Evolutionary conservation across 1,284 basidiomycete genomes (phyloP).

Genomic region (Ceratobasidium sp.): DNA sequence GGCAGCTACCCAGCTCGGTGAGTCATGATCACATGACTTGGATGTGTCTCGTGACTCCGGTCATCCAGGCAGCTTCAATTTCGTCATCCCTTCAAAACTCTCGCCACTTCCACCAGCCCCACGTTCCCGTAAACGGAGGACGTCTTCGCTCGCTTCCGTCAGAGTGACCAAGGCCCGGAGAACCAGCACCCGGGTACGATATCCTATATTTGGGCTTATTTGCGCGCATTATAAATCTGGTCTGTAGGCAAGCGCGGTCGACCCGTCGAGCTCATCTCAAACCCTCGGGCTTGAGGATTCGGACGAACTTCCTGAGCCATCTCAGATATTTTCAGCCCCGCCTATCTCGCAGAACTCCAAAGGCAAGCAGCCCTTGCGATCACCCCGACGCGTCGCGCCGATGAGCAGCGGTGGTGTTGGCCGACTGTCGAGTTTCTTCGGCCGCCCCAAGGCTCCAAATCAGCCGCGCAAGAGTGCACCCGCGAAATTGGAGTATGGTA

Average conservation of each 20-base stretch:
- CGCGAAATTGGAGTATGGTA: conserved; percentile 1
- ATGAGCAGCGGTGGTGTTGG: neutral
- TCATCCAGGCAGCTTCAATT: neutral
- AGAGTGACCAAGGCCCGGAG: conserved; percentile 3
- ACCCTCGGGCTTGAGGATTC: neutral
- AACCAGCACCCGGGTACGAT: neutral
- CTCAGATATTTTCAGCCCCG: neutral
- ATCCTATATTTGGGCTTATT: neutral
- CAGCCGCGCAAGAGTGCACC: conserved; percentile 9
- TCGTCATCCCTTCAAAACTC: neutral
- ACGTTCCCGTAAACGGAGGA: neutral
- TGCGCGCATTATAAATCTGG: neutral
- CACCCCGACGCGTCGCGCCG: neutral
- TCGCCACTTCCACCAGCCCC: neutral
- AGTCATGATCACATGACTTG: neutral
- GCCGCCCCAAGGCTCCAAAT: neutral
- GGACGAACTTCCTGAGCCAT: neutral
- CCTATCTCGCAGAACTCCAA: neutral
- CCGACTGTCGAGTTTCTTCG: neutral
- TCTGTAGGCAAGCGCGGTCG: conserved; percentile 12
- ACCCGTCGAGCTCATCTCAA: neutral
- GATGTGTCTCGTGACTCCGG: neutral
- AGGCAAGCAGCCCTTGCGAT: neutral
- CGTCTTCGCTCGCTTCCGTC: neutral
- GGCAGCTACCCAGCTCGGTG: neutral